A percentile compares a stretch with the other conserved stretches of the same genome.
Evolutionary conservation across 2,329 filamentous ascomycete genomes (phyloP).

Genomic region (Colletotrichum lupini): DNA sequence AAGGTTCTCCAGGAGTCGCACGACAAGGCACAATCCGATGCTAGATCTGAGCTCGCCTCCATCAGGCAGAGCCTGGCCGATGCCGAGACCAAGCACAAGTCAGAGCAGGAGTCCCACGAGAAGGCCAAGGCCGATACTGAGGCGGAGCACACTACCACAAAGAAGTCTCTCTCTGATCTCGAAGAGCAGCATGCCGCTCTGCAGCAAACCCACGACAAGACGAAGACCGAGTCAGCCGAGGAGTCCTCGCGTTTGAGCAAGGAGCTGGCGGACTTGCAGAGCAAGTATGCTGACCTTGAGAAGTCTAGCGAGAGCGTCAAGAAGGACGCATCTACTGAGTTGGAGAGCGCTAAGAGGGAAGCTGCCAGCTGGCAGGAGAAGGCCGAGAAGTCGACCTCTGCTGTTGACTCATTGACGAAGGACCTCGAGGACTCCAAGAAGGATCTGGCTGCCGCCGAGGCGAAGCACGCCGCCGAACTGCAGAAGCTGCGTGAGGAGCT

Average conservation of each 20-base stretch:
- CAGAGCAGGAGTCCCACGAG: slow-evolving; percentile 40
- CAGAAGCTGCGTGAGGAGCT: slow-evolving; percentile 46
- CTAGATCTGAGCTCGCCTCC: slow-evolving; percentile 44
- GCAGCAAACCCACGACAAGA: slow-evolving; percentile 37
- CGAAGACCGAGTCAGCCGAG: slow-evolving; percentile 32
- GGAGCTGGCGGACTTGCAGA: slow-evolving; percentile 21
- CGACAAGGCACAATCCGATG: slow-evolving; percentile 42
- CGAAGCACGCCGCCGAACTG: slow-evolving; percentile 33
- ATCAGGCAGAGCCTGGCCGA: slow-evolving; percentile 44
- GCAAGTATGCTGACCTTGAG: slow-evolving; percentile 24
- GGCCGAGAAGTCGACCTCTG: slow-evolving; percentile 14
- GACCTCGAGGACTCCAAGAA: slow-evolving; percentile 41
- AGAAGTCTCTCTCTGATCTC: slow-evolving; percentile 36
- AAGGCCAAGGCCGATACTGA: slow-evolving; percentile 34
- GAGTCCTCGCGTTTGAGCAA: slow-evolving; percentile 23
- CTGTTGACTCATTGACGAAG: slow-evolving; percentile 14
- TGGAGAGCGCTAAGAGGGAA: slow-evolving; percentile 32
- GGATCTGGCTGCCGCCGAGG: slow-evolving; percentile 37
- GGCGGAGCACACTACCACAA: slow-evolving; percentile 17
- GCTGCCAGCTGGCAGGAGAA: slow-evolving; percentile 23
- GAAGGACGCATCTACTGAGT: slow-evolving; percentile 6
- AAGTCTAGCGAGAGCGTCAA: slow-evolving; percentile 25
- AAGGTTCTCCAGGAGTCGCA: slow-evolving; percentile 41
- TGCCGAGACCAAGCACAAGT: slow-evolving; percentile 34
- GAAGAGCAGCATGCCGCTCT: slow-evolving; percentile 28